Conservation (phyloP, 2,329 filamentous ascomycete genomes). For the Monosporascus sp. region DNA sequence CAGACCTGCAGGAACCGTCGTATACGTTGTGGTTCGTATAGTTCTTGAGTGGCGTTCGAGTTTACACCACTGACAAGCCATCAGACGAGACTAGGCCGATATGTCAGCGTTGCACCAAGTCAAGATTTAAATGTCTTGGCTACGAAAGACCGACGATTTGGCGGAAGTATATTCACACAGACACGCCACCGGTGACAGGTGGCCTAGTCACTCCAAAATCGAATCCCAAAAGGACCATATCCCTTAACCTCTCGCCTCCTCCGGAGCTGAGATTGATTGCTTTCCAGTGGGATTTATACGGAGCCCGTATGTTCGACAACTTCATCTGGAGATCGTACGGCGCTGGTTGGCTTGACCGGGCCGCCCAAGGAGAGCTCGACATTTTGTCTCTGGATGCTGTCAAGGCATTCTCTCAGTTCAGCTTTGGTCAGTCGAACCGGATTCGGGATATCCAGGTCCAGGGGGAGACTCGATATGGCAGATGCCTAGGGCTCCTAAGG, state of each 20-base stretch:
- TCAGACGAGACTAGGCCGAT: slow-evolving; percentile 14
- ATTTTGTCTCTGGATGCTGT: slow-evolving; percentile 10
- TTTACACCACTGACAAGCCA: slow-evolving; percentile 1
- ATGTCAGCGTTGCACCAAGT: slow-evolving; percentile 13
- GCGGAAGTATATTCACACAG: slow-evolving; percentile 10
- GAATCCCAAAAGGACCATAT: not conserved
- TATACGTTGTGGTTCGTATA: slow-evolving; percentile 13
- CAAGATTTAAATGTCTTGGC: slow-evolving; percentile 12
- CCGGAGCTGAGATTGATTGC: slow-evolving; percentile 10
- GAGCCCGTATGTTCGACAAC: slow-evolving; percentile 10
- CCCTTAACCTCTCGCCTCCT: slow-evolving; percentile 1
- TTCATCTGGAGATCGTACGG: slow-evolving; percentile 16
- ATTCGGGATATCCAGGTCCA: slow-evolving; percentile 7
- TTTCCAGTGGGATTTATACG: slow-evolving; percentile 5
- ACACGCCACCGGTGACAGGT: not conserved
- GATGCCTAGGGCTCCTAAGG: slow-evolving; percentile 8
- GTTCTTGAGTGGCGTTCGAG: not conserved
- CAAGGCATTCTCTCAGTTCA: slow-evolving; percentile 12
- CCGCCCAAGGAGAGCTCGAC: slow-evolving; percentile 11
- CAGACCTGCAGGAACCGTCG: slow-evolving; percentile 14
- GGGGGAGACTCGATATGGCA: slow-evolving; percentile 11
- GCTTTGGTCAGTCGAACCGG: slow-evolving; percentile 10
- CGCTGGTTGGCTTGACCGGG: slow-evolving; percentile 11
- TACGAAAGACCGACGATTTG: slow-evolving; percentile 14
- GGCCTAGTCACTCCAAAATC: not conserved